A percentile compares a stretch with the other conserved stretches of the same genome.
phyloP scores from a whole-genome alignment of 169 alveolate genomes.

The Eimeria mitis region DNA sequence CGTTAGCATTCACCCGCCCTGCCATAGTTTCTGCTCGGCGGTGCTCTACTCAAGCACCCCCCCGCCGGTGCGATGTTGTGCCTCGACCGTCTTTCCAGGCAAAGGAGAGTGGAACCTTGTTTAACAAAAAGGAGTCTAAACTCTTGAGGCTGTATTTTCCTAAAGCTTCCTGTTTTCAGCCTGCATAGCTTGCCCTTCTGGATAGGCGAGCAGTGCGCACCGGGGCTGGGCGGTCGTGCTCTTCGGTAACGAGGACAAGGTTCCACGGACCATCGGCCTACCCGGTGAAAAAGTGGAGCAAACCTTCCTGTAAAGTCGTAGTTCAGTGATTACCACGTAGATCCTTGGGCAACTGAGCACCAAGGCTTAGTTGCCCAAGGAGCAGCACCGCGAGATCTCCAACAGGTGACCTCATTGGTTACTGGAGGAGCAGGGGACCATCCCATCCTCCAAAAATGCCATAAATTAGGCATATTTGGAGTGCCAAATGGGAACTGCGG shows the following conservation, averaged over 20 bases:
- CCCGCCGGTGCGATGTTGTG: neutral
- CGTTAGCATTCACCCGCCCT: neutral
- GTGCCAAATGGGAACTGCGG: neutral
- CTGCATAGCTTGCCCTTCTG: slow-evolving; percentile 1
- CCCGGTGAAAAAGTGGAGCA: slow-evolving; percentile 12
- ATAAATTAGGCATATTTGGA: neutral
- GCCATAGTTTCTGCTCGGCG: neutral
- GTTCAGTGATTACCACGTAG: neutral
- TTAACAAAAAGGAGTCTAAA: neutral
- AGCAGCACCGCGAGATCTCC: neutral
- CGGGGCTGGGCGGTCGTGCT: slow-evolving; percentile 49
- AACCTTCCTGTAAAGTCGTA: neutral
- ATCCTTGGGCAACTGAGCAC: neutral
- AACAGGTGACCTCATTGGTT: slow-evolving; percentile 9
- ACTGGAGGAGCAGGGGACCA: neutral
- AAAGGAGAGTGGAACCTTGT: neutral
- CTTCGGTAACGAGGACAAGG: neutral
- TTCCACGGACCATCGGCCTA: slow-evolving; percentile 36
- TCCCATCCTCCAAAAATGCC: neutral
- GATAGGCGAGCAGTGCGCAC: slow-evolving; percentile 51
- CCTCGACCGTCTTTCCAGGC: neutral
- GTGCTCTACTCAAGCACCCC: neutral
- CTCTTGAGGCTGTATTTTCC: neutral
- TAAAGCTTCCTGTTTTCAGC: neutral
- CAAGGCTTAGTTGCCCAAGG: too few species aligned